Percentiles rank a stretch among this genome's conserved stretches.
phyloP scores from a whole-genome alignment of 2,329 filamentous ascomycete species.

The Penicillium rolfsii region DNA sequence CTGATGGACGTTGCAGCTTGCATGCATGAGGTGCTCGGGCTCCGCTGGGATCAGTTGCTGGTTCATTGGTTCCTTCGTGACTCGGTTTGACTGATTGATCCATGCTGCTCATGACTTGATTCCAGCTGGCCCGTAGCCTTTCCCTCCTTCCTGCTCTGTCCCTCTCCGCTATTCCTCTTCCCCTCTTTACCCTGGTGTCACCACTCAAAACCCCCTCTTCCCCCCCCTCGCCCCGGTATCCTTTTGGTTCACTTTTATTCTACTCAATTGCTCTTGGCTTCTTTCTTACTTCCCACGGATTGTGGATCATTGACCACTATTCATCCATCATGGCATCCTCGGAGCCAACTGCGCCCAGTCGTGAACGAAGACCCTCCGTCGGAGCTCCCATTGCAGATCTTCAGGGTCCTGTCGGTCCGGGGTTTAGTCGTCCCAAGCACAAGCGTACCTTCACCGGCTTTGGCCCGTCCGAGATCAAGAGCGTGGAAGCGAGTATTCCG shows the following conservation, averaged over 20 bases:
- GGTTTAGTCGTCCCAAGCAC: constrained; percentile 90
- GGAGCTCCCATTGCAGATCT: constrained; percentile 85
- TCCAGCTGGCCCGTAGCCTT: background rate
- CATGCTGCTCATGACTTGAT: background rate
- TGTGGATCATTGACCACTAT: background rate
- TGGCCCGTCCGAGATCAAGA: constrained; percentile 87
- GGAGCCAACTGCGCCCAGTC: constrained; percentile 31
- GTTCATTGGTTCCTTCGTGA: background rate
- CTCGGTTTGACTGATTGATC: background rate
- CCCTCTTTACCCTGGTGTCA: background rate
- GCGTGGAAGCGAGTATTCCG: constrained; percentile 86
- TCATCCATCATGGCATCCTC: constrained; percentile 28
- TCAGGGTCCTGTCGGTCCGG: constrained; percentile 80
- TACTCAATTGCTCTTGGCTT: background rate
- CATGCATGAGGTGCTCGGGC: constrained; percentile 1
- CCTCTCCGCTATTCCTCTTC: background rate
- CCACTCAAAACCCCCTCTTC: background rate
- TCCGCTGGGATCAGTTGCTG: background rate
- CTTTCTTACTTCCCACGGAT: background rate
- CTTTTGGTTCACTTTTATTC: background rate
- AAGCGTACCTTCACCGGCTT: constrained; percentile 96
- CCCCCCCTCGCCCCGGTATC: background rate
- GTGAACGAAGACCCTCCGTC: constrained; percentile 80
- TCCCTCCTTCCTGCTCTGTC: background rate
- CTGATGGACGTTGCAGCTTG: constrained; percentile 6